Conservation (phyloP, 768 basidiomycete genomes). For the Coprinellus aureogranulatus region DNA sequence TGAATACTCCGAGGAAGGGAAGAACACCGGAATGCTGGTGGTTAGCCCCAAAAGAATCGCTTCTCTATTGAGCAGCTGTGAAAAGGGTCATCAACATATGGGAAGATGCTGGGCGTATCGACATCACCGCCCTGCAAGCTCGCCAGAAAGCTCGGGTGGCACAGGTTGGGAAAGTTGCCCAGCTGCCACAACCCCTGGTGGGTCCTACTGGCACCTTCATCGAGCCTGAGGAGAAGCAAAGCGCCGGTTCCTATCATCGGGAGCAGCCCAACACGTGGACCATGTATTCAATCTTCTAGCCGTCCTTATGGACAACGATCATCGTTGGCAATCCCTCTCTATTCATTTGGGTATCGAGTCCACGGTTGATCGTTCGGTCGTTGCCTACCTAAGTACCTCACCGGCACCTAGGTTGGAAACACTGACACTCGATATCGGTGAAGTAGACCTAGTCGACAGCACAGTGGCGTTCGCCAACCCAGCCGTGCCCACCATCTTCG, state of each 20-base stretch:
- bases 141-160: too few relatives aligned
- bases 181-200: too few relatives aligned
- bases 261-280: slow-evolving; percentile 6
- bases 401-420: slow-evolving; percentile 34
- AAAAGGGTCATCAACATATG: too few relatives aligned
- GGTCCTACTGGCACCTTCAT: too few relatives aligned
- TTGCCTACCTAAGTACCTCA: slow-evolving; percentile 27
- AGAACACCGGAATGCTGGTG: too few relatives aligned
- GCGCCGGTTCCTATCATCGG: not conserved
- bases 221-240: too few relatives aligned
- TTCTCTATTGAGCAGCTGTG: too few relatives aligned
- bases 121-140: too few relatives aligned
- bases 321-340: slow-evolving; percentile 36
- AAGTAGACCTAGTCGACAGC: slow-evolving; percentile 22
- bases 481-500: slow-evolving; percentile 27
- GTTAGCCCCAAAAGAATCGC: too few relatives aligned
- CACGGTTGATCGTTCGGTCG: slow-evolving; percentile 19
- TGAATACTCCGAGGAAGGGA: too few relatives aligned
- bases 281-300: not conserved
- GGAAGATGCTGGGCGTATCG: not conserved
- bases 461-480: slow-evolving; percentile 14
- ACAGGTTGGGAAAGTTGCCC: too few relatives aligned
- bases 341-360: slow-evolving; percentile 28
- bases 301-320: slow-evolving; percentile 28
- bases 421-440: slow-evolving; percentile 34